Percentiles rank a stretch among this genome's conserved stretches.
These are phyloP conservation scores for Talaromyces sp. DNA, from an alignment of 2,329 filamentous ascomycete species.

Conservation along the genomic window DNA sequence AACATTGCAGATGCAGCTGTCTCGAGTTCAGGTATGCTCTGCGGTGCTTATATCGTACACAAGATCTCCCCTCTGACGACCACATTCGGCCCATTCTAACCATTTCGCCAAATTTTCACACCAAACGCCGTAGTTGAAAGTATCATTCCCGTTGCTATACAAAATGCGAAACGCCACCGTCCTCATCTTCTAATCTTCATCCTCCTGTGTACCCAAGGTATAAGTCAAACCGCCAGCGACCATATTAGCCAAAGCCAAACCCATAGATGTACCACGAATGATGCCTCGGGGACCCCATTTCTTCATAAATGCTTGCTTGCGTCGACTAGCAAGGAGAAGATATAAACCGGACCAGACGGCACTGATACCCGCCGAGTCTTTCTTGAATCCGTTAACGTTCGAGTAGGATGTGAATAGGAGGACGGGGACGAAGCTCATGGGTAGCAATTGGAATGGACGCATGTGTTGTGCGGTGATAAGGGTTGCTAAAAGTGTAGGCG, in stretches of 20 bases:
- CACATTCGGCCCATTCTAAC: too few species aligned
- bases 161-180: neutral
- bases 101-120: neutral
- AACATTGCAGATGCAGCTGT: neutral
- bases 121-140: neutral
- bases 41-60: neutral
- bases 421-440: slow-evolving; percentile 62
- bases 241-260: slow-evolving; percentile 43
- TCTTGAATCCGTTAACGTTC: slow-evolving; percentile 58
- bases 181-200: slow-evolving; percentile 14
- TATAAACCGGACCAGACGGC: slow-evolving; percentile 63
- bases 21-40: neutral
- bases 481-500: slow-evolving; percentile 60
- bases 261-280: slow-evolving; percentile 43
- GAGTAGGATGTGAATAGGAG: slow-evolving; percentile 63
- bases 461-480: slow-evolving; percentile 62
- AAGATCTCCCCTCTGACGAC: neutral
- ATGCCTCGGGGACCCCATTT: slow-evolving; percentile 43
- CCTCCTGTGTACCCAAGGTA: slow-evolving; percentile 40
- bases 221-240: slow-evolving; percentile 45
- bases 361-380: slow-evolving; percentile 58
- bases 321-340: slow-evolving; percentile 56
- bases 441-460: slow-evolving; percentile 60
- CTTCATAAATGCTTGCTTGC: slow-evolving; percentile 46
- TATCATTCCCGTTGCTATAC: neutral